phyloP scores from a whole-genome alignment of 2,329 filamentous ascomycete species.

The Allantophomopsis cytisporea region DNA sequence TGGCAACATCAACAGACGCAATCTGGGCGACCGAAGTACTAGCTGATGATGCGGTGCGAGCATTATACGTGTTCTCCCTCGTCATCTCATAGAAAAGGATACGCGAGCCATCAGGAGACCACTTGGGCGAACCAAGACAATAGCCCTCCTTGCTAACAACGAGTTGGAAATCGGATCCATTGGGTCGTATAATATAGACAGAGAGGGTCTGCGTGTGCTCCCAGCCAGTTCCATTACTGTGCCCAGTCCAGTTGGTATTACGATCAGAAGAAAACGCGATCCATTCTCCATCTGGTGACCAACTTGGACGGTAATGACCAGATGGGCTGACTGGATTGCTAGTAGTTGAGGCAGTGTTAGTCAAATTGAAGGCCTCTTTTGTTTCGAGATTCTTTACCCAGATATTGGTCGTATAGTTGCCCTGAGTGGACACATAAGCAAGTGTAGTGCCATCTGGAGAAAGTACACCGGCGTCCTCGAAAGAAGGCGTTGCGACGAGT shows the following conservation, averaged over 20 bases:
- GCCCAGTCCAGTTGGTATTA: slow-evolving; percentile 26
- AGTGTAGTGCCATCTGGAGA: slow-evolving; percentile 23
- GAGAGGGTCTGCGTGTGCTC: slow-evolving; percentile 25
- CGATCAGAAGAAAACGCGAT: slow-evolving; percentile 26
- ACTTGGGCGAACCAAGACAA: slow-evolving; percentile 23
- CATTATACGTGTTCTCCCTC: slow-evolving; percentile 21
- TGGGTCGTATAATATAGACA: slow-evolving; percentile 23
- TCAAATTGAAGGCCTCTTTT: slow-evolving; percentile 20
- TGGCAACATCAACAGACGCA: slow-evolving; percentile 23
- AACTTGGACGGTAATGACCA: slow-evolving; percentile 23
- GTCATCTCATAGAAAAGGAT: slow-evolving; percentile 26
- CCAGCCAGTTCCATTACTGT: slow-evolving; percentile 24
- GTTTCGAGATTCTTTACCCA: slow-evolving; percentile 24
- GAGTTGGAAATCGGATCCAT: slow-evolving; percentile 23
- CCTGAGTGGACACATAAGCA: slow-evolving; percentile 25
- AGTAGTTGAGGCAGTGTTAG: slow-evolving; percentile 16
- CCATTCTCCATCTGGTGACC: slow-evolving; percentile 27
- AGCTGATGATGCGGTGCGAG: slow-evolving; percentile 16
- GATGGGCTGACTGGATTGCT: slow-evolving; percentile 14
- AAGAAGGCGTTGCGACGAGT: slow-evolving; percentile 19
- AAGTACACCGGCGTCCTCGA: slow-evolving; percentile 22
- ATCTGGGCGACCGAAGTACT: slow-evolving; percentile 18
- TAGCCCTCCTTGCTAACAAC: slow-evolving; percentile 19
- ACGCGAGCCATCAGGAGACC: slow-evolving; percentile 20
- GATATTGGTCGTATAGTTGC: slow-evolving; percentile 22